Evolutionary conservation across 2,329 filamentous ascomycete species (phyloP).

Genomic region (Lachnellula willkommii): DNA sequence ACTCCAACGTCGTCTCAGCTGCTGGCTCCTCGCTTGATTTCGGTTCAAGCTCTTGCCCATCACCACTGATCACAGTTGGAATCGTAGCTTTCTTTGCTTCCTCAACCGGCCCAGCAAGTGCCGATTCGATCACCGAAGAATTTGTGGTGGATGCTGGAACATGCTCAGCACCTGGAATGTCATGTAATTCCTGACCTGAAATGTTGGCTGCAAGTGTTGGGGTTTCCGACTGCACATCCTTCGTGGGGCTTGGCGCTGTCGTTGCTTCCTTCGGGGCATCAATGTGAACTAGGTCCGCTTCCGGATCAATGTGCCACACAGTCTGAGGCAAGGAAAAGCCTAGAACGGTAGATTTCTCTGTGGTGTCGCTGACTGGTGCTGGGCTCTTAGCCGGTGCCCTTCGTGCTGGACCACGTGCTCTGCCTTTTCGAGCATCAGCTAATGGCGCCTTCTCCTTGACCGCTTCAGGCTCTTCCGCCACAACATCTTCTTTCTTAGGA

Average conservation of each 20-base stretch:
- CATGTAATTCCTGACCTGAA: slow-evolving; percentile 20
- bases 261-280: slow-evolving; percentile 12
- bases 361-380: slow-evolving; percentile 12
- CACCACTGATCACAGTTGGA: slow-evolving; percentile 1
- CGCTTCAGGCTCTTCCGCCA: slow-evolving; percentile 49
- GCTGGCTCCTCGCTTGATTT: slow-evolving; percentile 16
- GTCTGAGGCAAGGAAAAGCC: slow-evolving; percentile 32
- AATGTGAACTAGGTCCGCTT: slow-evolving; percentile 35
- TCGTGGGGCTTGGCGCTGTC: slow-evolving; percentile 3
- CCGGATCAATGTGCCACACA: slow-evolving; percentile 39
- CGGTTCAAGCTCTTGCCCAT: slow-evolving; percentile 10
- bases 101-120: slow-evolving; percentile 11
- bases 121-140: slow-evolving; percentile 14
- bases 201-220: slow-evolving; percentile 25
- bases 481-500: slow-evolving; percentile 66
- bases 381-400: slow-evolving; percentile 54
- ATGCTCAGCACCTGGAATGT: slow-evolving; percentile 16
- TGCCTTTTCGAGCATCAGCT: slow-evolving; percentile 80
- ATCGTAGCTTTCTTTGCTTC: slow-evolving; percentile 13
- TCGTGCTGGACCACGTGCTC: slow-evolving; percentile 81
- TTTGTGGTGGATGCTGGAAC: not conserved
- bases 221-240: slow-evolving; percentile 17
- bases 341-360: slow-evolving; percentile 12
- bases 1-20: slow-evolving; percentile 7
- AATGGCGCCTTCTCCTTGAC: slow-evolving; percentile 72